Conservation (phyloP, 2,329 filamentous ascomycete species). For the Bretziella fagacearum region DNA sequence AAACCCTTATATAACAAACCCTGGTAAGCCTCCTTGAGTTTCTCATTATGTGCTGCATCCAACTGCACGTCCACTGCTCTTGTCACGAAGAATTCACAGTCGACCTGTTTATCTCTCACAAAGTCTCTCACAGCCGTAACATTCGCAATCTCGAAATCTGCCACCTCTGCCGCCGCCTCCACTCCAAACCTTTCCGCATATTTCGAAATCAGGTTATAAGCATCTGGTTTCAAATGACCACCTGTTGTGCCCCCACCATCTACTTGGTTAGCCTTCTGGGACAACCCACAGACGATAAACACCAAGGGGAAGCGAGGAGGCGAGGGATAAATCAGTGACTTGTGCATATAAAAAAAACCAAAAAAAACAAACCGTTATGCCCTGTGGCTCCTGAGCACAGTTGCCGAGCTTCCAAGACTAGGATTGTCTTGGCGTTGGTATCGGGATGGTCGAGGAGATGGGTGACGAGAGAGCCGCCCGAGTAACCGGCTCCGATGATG, state of each 20-base stretch:
- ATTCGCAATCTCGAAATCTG: slow-evolving; percentile 17
- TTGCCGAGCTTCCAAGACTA: slow-evolving; percentile 22
- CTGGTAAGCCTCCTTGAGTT: slow-evolving; percentile 20
- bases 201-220: slow-evolving; percentile 16
- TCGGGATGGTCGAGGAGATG: slow-evolving; percentile 21
- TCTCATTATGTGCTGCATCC: slow-evolving; percentile 16
- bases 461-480: slow-evolving; percentile 28
- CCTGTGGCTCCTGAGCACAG: slow-evolving; percentile 25
- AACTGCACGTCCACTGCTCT: slow-evolving; percentile 26
- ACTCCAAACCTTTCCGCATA: slow-evolving; percentile 16
- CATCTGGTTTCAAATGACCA: slow-evolving; percentile 17
- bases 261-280: too few species aligned
- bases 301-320: too few species aligned
- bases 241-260: background rate
- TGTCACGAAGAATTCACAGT: slow-evolving; percentile 29
- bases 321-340: too few species aligned
- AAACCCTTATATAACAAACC: slow-evolving; percentile 19
- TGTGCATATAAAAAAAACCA: background rate
- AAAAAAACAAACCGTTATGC: slow-evolving; percentile 19
- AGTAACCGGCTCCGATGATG: slow-evolving; percentile 31
- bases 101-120: slow-evolving; percentile 24
- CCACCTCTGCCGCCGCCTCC: slow-evolving; percentile 17
- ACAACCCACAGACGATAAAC: too few species aligned
- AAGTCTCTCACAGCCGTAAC: slow-evolving; percentile 21
- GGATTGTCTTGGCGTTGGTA: slow-evolving; percentile 16